These are phyloP conservation scores for Trichophyton equinum DNA, from an alignment of 2,329 filamentous ascomycete genomes.

Conservation along the genomic window DNA sequence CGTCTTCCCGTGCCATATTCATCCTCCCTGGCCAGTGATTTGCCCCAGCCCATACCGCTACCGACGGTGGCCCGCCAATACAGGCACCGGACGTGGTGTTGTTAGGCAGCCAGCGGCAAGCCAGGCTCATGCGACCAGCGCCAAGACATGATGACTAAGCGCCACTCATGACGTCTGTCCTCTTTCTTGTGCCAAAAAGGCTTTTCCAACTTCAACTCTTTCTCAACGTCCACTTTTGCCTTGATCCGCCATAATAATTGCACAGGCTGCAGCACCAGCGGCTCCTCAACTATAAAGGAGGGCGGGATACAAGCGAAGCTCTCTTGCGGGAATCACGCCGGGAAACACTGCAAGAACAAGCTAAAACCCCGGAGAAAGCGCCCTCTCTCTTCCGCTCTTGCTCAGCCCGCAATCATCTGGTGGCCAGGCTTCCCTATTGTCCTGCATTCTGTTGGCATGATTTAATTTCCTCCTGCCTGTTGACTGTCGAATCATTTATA, in stretches of 20 bases:
- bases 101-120: too few species aligned
- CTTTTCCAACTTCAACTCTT: neutral
- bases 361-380: neutral
- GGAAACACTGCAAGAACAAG: neutral
- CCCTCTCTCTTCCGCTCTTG: neutral
- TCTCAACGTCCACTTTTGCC: neutral
- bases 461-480: too few species aligned
- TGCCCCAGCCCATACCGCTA: too few species aligned
- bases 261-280: neutral
- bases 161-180: neutral
- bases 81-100: too few species aligned
- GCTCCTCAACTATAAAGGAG: neutral
- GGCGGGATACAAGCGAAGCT: neutral
- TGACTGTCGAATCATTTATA: too few species aligned
- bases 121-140: too few species aligned
- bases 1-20: too few species aligned
- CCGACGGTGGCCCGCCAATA: too few species aligned
- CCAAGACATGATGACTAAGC: neutral
- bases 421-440: neutral
- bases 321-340: neutral
- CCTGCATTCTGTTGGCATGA: neutral
- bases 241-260: neutral
- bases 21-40: too few species aligned
- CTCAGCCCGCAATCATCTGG: constrained; percentile 1
- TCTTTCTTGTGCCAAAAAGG: neutral